These are phyloP conservation scores for Calonectria montana DNA, from an alignment of 2,329 filamentous ascomycete genomes.

Conservation along the genomic window DNA sequence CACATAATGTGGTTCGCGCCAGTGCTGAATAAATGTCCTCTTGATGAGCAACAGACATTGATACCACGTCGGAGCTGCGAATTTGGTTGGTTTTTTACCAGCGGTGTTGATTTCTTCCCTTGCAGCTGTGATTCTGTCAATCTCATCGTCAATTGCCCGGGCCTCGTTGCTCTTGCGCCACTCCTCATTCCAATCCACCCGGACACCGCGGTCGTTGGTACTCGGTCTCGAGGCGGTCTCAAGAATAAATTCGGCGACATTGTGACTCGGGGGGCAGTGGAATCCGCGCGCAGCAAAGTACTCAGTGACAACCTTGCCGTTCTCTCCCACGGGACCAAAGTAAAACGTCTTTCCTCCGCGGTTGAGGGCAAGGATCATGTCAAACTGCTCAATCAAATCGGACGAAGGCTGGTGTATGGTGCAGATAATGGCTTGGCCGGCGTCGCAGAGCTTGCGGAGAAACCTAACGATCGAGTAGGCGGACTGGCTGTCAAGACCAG, in stretches of 20 bases:
- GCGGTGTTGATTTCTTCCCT: background rate
- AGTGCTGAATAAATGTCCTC: conserved; percentile 77
- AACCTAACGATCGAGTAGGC: conserved; percentile 69
- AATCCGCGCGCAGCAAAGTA: conserved; percentile 71
- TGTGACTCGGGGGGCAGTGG: conserved; percentile 67
- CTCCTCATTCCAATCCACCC: conserved; percentile 78
- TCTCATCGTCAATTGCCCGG: conserved; percentile 69
- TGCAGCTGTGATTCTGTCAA: conserved; percentile 47
- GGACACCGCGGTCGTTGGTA: conserved; percentile 46
- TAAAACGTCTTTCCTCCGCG: conserved; percentile 63
- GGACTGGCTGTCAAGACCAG: conserved; percentile 65
- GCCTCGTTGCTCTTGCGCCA: conserved; percentile 76
- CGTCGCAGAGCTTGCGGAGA: conserved; percentile 66
- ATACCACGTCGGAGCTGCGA: conserved; percentile 70
- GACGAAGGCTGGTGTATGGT: conserved; percentile 69
- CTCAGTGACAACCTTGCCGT: conserved; percentile 56
- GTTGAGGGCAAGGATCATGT: conserved; percentile 62
- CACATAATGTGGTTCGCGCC: conserved; percentile 79
- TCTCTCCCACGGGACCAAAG: conserved; percentile 62
- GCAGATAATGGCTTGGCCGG: conserved; percentile 66
- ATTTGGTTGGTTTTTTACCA: conserved; percentile 58
- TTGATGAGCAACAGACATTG: conserved; percentile 76
- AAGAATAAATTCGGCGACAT: conserved; percentile 61
- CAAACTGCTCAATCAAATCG: conserved; percentile 64
- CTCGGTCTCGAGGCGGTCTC: conserved; percentile 53